These are phyloP conservation scores for Scenedesmus sp. DNA, from an alignment of 163 green algal genomes.

Conservation along the genomic window DNA sequence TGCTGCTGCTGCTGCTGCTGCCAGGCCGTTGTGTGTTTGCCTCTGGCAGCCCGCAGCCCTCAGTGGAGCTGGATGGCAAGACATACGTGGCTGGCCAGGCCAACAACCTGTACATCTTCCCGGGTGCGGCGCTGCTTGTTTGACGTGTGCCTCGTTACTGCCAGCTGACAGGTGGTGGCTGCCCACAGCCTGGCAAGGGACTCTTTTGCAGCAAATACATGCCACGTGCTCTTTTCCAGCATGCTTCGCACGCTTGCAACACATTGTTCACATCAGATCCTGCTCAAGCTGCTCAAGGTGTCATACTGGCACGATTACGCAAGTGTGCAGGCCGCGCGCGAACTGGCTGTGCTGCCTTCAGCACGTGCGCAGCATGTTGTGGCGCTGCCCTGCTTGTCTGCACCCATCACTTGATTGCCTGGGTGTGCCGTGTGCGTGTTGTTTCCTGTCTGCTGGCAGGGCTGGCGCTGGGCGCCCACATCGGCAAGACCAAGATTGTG, in stretches of 20 bases:
- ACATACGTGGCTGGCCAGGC: slow-evolving; percentile 65
- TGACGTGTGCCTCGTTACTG: neutral
- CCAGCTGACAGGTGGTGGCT: neutral
- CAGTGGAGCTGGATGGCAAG: slow-evolving; percentile 50
- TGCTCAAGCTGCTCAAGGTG: too few species aligned
- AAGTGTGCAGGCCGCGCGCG: too few species aligned
- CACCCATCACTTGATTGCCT: neutral
- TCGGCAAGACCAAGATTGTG: slow-evolving; percentile 1
- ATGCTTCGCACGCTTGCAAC: too few species aligned
- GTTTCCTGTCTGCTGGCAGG: neutral
- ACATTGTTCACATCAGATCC: too few species aligned
- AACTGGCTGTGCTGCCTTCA: too few species aligned
- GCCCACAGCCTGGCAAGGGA: neutral
- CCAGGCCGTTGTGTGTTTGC: slow-evolving; percentile 85
- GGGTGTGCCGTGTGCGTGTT: neutral
- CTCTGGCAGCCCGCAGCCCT: slow-evolving; percentile 79
- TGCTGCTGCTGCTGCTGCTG: neutral
- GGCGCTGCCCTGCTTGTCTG: too few species aligned
- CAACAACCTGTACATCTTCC: slow-evolving; percentile 97
- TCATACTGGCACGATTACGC: too few species aligned
- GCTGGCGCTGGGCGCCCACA: slow-evolving; percentile 4
- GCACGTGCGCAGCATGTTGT: too few species aligned
- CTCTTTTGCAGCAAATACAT: neutral
- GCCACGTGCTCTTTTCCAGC: too few species aligned
- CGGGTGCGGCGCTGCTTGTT: slow-evolving; percentile 54